These are phyloP conservation scores for Sordariomycetes sp. DNA, from an alignment of 2,329 filamentous ascomycete genomes.

Conservation along the genomic window DNA sequence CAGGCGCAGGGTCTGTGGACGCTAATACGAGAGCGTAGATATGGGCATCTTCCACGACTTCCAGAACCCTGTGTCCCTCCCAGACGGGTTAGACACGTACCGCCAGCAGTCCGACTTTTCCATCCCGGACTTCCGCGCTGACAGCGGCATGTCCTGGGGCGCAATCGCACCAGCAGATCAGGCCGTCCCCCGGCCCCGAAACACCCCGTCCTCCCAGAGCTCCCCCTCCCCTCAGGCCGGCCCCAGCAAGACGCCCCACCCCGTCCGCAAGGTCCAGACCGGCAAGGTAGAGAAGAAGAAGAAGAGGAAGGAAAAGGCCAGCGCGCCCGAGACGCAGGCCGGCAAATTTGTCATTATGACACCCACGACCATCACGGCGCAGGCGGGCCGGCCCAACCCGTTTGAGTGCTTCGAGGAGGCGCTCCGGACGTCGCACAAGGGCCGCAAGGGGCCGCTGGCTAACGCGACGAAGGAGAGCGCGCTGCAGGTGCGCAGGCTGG, in stretches of 20 bases:
- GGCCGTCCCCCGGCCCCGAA: neutral
- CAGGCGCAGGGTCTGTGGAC: neutral
- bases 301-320: constrained; percentile 5
- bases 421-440: constrained; percentile 36
- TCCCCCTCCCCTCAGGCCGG: neutral
- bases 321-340: constrained; percentile 13
- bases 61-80: neutral
- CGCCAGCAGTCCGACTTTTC: neutral
- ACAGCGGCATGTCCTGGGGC: neutral
- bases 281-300: constrained; percentile 33
- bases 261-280: constrained; percentile 26
- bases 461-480: constrained; percentile 40
- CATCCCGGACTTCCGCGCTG: neutral
- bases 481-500: constrained; percentile 36
- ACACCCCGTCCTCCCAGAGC: neutral
- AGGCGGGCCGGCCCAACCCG: constrained; percentile 33
- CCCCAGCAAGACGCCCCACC: neutral
- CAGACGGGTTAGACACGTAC: neutral
- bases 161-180: neutral
- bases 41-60: neutral
- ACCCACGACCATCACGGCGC: constrained; percentile 36
- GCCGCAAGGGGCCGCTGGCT: constrained; percentile 41
- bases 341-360: constrained; percentile 43
- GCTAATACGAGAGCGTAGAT: neutral
- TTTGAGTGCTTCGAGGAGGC: constrained; percentile 39